Percentiles rank a stretch among this genome's conserved stretches.
Conservation (phyloP, 78 protist genomes). For the Tieghemostelium lacteum region DNA sequence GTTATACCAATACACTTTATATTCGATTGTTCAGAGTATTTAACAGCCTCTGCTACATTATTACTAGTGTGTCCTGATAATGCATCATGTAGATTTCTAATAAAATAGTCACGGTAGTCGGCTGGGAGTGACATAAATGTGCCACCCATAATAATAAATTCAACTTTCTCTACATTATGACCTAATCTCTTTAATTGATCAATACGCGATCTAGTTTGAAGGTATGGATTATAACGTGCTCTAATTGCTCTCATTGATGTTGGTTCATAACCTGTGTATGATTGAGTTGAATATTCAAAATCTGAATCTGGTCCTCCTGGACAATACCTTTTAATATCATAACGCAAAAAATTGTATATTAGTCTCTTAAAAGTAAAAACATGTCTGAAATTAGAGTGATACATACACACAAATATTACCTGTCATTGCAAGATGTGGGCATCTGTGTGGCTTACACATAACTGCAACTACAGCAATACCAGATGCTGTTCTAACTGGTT, state of each 20-base stretch:
- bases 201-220: constrained; percentile 91
- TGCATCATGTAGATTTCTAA: constrained; percentile 96
- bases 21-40: constrained; percentile 85
- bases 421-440: constrained; percentile 97
- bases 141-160: constrained; percentile 98
- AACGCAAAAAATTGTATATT: background rate
- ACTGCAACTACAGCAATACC: constrained; percentile 98
- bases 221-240: constrained; percentile 96
- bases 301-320: constrained; percentile 99
- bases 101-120: constrained; percentile 94
- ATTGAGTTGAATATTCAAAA: constrained; percentile 97
- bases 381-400: too few species aligned
- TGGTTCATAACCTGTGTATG: constrained; percentile 98
- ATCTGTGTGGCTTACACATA: constrained; percentile 98
- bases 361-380: background rate
- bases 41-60: constrained; percentile 87
- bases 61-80: constrained; percentile 93
- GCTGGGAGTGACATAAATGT: constrained; percentile 95
- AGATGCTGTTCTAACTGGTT: constrained; percentile 98
- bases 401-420: constrained; percentile 92
- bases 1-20: constrained; percentile 96
- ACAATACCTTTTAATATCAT: constrained; percentile 73
- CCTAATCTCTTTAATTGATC: constrained; percentile 95
- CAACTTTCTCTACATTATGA: constrained; percentile 96
- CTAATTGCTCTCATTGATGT: constrained; percentile 98